phyloP scores from a whole-genome alignment of 345 rosid species.

The Excoecaria agallocha region DNA sequence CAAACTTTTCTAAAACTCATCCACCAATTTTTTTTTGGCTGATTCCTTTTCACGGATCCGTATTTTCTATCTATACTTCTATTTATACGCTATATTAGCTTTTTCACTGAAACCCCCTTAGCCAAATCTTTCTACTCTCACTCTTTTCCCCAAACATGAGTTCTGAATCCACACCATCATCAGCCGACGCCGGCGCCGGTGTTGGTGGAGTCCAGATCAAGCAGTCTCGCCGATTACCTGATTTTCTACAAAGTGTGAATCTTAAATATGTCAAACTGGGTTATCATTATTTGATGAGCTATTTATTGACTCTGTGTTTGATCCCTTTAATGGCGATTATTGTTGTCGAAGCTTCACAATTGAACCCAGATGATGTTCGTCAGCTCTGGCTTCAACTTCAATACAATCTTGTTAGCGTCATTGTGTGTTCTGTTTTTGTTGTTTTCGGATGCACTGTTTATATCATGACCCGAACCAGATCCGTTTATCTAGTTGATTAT shows the following conservation, averaged over 20 bases:
- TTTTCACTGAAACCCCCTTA: background rate
- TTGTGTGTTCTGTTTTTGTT: constrained; percentile 57
- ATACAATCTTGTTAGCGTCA: constrained; percentile 68
- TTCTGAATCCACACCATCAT: constrained; percentile 3
- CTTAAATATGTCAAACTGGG: constrained; percentile 86
- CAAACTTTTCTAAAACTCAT: constrained; percentile 11
- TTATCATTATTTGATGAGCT: constrained; percentile 69
- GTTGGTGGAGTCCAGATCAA: constrained; percentile 60
- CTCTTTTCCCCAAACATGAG: background rate
- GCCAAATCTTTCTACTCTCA: background rate
- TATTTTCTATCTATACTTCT: background rate
- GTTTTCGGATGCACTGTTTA: constrained; percentile 69
- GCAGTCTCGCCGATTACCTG: constrained; percentile 57
- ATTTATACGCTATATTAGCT: background rate
- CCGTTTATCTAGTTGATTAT: constrained; percentile 71
- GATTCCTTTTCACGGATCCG: background rate
- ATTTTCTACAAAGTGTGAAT: constrained; percentile 84
- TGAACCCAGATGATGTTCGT: constrained; percentile 57
- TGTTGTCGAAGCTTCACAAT: constrained; percentile 51
- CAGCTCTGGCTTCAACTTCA: constrained; percentile 84
- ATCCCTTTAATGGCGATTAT: constrained; percentile 66
- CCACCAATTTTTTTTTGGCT: background rate
- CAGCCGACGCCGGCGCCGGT: background rate
- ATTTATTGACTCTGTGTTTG: constrained; percentile 66
- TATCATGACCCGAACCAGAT: constrained; percentile 79